Conservation (phyloP, 2,329 filamentous ascomycete species). For the Sporothrix variecibatus region DNA sequence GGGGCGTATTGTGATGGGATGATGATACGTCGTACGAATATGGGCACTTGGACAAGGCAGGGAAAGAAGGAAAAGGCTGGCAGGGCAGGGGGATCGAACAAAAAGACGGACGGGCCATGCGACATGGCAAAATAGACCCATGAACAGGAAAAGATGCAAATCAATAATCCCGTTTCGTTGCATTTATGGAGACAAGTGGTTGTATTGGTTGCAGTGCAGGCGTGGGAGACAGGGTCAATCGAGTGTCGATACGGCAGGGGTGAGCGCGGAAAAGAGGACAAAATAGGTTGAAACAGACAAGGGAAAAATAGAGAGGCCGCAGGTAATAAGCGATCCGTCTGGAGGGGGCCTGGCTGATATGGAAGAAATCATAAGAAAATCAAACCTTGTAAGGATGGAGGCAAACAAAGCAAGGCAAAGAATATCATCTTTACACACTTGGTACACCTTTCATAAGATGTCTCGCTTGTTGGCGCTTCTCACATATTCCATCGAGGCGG, state of each 20-base stretch:
- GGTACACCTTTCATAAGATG: neutral
- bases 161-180: neutral
- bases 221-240: neutral
- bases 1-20: constrained; percentile 8
- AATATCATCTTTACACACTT: neutral
- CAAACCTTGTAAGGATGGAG: neutral
- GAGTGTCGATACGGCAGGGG: neutral
- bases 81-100: neutral
- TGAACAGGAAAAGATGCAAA: constrained; percentile 11
- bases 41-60: neutral
- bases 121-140: constrained; percentile 5
- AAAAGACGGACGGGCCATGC: neutral
- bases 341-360: constrained; percentile 3
- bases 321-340: constrained; percentile 11
- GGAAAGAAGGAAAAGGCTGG: neutral
- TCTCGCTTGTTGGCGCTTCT: neutral
- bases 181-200: neutral
- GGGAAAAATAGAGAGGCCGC: constrained; percentile 12
- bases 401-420: neutral
- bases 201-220: neutral
- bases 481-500: neutral
- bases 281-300: constrained; percentile 5
- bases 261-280: neutral
- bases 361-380: neutral
- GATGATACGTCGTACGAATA: constrained; percentile 8